Evolutionary conservation across 495 filamentous ascomycete genomes (phyloP).

Genomic region (Neurospora sublineolata): DNA sequence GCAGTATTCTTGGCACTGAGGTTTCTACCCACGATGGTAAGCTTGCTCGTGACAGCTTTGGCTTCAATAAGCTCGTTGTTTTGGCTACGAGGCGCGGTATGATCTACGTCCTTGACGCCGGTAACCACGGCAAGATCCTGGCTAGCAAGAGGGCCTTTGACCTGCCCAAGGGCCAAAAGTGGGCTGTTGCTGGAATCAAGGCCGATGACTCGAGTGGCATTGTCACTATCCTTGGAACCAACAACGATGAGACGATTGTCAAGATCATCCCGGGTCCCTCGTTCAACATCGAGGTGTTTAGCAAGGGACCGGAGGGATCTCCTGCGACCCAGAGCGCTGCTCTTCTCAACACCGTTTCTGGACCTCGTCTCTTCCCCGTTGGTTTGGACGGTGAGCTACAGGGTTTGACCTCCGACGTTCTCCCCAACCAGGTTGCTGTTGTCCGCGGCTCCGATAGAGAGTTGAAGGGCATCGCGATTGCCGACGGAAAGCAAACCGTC

Average conservation of each 20-base stretch:
- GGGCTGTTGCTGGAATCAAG: constrained; percentile 58
- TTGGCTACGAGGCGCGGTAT: constrained; percentile 72
- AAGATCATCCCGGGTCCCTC: neutral
- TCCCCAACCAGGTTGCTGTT: constrained; percentile 44
- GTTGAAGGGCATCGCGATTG: constrained; percentile 46
- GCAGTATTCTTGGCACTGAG: constrained; percentile 53
- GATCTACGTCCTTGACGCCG: constrained; percentile 66
- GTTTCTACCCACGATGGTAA: constrained; percentile 34
- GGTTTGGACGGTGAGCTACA: constrained; percentile 34
- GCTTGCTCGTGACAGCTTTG: constrained; percentile 65
- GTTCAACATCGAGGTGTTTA: constrained; percentile 18
- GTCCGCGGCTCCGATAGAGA: constrained; percentile 48
- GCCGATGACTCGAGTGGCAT: constrained; percentile 41
- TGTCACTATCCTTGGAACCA: constrained; percentile 45
- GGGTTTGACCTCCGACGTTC: constrained; percentile 23
- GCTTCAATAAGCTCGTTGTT: constrained; percentile 71
- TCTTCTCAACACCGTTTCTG: constrained; percentile 39
- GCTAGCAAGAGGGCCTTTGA: constrained; percentile 58
- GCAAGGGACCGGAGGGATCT: constrained; percentile 20
- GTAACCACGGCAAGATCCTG: constrained; percentile 58
- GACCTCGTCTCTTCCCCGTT: constrained; percentile 38
- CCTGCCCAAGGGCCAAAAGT: constrained; percentile 39
- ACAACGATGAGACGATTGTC: constrained; percentile 42
- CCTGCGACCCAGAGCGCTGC: constrained; percentile 31
- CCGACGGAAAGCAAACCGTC: constrained; percentile 32